Evolutionary conservation across 2,329 filamentous ascomycete genomes (phyloP), one percentile per base, ranked within the genome.

Genomic region (Shiraia sp.): DNA sequence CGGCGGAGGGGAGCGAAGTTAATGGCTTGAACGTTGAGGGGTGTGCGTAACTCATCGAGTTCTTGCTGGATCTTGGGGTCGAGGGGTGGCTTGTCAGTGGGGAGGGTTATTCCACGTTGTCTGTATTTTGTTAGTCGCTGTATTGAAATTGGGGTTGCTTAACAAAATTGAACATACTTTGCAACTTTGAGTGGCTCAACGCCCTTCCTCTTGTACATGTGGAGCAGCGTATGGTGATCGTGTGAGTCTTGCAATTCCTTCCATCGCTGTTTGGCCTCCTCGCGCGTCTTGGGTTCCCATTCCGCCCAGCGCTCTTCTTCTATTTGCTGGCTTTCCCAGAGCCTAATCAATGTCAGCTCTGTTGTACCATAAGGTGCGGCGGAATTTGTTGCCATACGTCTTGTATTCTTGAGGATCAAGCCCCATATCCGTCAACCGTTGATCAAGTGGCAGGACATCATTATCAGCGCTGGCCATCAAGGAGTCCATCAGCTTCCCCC

Each of bases 1-100:
- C 88, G 85, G 59, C 87, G 88, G 36, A 97, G 78, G 12, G 93
- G 92, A 50, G 86, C 83, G 35, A 96, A 80, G 71, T 95, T 93
- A 31, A 95, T 77, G 26, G 92, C 88, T 74, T 95, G 88, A 22
- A 97, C 83, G 49, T 85, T 82, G 59, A 89, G 82, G 26, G 91
- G 91, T 17, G 49, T 45, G 40, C 65, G 67, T 36, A 69, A 55
- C 17, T 50, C 55, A 28, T 64, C 56, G 46, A 70, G 63, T 16
- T 56, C 51, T 42, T 55, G 47, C 43, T 63, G 53, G n/a, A 55
- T 58, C 47, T 63, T 49, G 25, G 51, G 43, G 36, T 64, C 58
- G 36, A 67, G 59, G 1, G 61, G 55, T 10, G 53, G 37, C 19
- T 57, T 53, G 40, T 68, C 61, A 38, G 46, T 58, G 27, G 64